These are phyloP conservation scores for Gliomastix tumulicola DNA, from an alignment of 2,329 filamentous ascomycete genomes.

Conservation along the genomic window DNA sequence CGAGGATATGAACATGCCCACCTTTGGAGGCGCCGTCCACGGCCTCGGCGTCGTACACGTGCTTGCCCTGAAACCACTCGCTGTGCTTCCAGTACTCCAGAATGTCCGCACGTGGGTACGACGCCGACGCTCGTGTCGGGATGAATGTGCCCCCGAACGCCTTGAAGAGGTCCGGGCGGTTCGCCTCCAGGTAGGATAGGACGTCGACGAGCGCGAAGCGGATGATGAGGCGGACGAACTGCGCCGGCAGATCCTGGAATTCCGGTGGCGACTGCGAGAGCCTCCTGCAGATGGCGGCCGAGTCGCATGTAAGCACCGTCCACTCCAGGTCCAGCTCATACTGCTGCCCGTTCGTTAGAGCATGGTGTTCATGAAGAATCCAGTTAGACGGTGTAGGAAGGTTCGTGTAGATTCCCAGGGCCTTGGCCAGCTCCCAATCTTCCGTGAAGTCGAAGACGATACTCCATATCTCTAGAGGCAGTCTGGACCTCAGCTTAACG, in stretches of 20 bases:
- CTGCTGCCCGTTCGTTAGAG: slow-evolving; percentile 59
- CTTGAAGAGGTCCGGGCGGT: slow-evolving; percentile 69
- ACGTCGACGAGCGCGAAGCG: slow-evolving; percentile 81
- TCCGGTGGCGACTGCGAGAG: slow-evolving; percentile 65
- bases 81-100: slow-evolving; percentile 89
- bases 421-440: slow-evolving; percentile 86
- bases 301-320: slow-evolving; percentile 68
- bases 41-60: slow-evolving; percentile 72
- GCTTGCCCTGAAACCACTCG: slow-evolving; percentile 74
- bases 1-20: slow-evolving; percentile 76
- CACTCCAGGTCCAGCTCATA: slow-evolving; percentile 79
- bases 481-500: slow-evolving; percentile 29
- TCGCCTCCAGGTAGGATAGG: slow-evolving; percentile 59
- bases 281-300: slow-evolving; percentile 65
- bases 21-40: slow-evolving; percentile 82
- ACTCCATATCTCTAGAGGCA: slow-evolving; percentile 86
- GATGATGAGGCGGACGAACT: slow-evolving; percentile 84
- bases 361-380: slow-evolving; percentile 50
- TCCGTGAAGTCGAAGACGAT: slow-evolving; percentile 77
- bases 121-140: slow-evolving; percentile 79
- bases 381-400: slow-evolving; percentile 67
- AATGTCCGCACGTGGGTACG: slow-evolving; percentile 78
- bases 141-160: slow-evolving; percentile 79
- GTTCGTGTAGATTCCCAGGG: slow-evolving; percentile 73
- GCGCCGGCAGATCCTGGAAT: slow-evolving; percentile 64